phyloP scores from a whole-genome alignment of 768 basidiomycete genomes.

The Mycena kentingensis region DNA sequence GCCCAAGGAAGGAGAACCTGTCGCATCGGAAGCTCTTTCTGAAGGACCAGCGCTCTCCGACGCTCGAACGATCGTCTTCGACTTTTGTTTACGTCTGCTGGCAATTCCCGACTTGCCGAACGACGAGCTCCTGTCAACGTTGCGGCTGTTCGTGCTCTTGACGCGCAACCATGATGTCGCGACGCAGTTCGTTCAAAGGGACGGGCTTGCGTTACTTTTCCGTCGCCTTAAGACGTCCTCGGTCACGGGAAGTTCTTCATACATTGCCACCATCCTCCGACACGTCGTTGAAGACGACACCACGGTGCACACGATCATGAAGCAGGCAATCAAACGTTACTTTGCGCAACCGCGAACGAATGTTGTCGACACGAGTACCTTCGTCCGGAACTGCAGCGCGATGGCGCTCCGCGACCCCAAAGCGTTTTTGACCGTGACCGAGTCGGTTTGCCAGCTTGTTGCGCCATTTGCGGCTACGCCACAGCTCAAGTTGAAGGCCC shows the following conservation, averaged over 20 bases:
- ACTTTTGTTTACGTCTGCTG: constrained; percentile 76
- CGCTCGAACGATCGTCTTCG: constrained; percentile 68
- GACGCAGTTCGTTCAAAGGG: constrained; percentile 63
- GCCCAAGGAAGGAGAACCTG: constrained; percentile 71
- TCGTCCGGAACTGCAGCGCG: constrained; percentile 73
- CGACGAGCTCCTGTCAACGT: constrained; percentile 79
- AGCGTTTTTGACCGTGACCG: constrained; percentile 73
- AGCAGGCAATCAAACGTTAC: constrained; percentile 79
- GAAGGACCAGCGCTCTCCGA: constrained; percentile 64
- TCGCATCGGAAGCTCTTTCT: constrained; percentile 50
- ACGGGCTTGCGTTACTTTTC: constrained; percentile 67
- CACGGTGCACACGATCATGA: constrained; percentile 72
- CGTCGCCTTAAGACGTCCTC: constrained; percentile 62
- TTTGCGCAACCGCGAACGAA: constrained; percentile 73
- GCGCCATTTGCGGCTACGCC: constrained; percentile 60
- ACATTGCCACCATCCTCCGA: constrained; percentile 86
- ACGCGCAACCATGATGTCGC: constrained; percentile 73
- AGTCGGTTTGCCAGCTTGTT: constrained; percentile 70
- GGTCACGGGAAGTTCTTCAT: constrained; percentile 73
- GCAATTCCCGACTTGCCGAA: constrained; percentile 61
- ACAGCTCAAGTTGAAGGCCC: constrained; percentile 59
- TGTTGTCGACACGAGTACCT: constrained; percentile 66
- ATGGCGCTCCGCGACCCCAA: constrained; percentile 81
- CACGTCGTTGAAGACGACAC: constrained; percentile 82
- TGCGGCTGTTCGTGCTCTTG: constrained; percentile 83